Conservation (phyloP, 805 yeast genomes). For the Starmerella riodocensis region DNA sequence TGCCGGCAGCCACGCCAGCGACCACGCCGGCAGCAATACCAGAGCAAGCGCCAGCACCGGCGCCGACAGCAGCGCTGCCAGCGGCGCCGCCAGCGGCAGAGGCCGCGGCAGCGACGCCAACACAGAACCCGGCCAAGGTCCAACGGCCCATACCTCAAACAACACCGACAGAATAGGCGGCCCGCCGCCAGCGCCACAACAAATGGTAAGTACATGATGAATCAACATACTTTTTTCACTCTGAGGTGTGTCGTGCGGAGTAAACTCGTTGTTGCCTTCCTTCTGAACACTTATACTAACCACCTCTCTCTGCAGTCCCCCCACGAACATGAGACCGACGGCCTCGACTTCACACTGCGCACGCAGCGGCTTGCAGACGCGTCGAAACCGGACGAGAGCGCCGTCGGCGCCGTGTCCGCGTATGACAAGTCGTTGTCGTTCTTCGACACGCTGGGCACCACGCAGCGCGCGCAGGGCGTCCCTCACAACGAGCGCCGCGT, state of each 20-base stretch:
- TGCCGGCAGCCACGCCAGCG: too few relatives aligned
- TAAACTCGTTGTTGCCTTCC: constrained; percentile 34
- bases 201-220: constrained; percentile 23
- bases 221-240: constrained; percentile 12
- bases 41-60: too few relatives aligned
- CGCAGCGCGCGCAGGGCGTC: constrained; percentile 27
- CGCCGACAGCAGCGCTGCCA: too few relatives aligned
- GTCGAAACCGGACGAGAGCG: constrained; percentile 14
- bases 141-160: too few relatives aligned
- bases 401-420: constrained; percentile 25
- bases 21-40: too few relatives aligned
- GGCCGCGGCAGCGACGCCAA: too few relatives aligned
- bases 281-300: constrained; percentile 29
- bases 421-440: constrained; percentile 78
- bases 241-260: constrained; percentile 23
- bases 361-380: constrained; percentile 11
- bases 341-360: constrained; percentile 19
- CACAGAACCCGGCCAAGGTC: too few relatives aligned
- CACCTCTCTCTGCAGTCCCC: background rate
- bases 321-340: constrained; percentile 7
- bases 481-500: constrained; percentile 64
- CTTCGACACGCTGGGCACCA: constrained; percentile 69
- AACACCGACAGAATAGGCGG: too few relatives aligned
- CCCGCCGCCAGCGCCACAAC: too few relatives aligned
- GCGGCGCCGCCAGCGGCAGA: too few relatives aligned